phyloP scores from a whole-genome alignment of 495 filamentous ascomycete genomes.

The Neurospora tetrasperma region DNA sequence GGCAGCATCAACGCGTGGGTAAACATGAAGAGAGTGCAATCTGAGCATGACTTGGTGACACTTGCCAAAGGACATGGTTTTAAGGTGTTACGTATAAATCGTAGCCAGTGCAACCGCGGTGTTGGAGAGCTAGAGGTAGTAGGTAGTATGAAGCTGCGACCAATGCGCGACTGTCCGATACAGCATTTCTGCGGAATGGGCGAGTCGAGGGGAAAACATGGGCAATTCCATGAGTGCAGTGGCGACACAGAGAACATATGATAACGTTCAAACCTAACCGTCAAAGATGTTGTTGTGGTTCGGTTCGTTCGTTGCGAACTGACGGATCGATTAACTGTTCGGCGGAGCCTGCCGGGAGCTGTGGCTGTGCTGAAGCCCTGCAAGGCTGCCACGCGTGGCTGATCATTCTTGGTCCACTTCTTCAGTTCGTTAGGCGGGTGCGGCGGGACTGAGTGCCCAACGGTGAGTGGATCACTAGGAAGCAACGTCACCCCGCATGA shows the following conservation, averaged over 20 bases:
- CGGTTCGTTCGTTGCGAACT: too few relatives aligned
- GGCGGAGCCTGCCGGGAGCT: too few relatives aligned
- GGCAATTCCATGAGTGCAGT: not conserved
- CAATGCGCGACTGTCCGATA: not conserved
- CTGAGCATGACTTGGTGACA: not conserved
- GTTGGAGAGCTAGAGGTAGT: too few relatives aligned
- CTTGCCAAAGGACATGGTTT: not conserved
- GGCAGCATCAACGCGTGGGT: not conserved
- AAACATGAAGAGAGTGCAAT: not conserved
- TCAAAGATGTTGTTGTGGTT: not conserved
- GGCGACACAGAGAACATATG: too few relatives aligned
- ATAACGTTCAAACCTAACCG: too few relatives aligned
- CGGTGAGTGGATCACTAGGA: not conserved
- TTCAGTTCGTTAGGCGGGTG: too few relatives aligned
- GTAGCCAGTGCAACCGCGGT: not conserved
- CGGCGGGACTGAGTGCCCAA: not conserved
- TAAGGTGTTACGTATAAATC: not conserved
- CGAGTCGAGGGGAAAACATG: not conserved
- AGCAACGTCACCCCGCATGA: constrained; percentile 1
- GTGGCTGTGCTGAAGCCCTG: not conserved
- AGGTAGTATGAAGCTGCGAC: too few relatives aligned
- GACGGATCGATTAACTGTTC: too few relatives aligned
- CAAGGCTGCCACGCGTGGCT: not conserved
- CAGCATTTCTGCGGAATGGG: not conserved
- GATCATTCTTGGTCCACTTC: not conserved